Evolutionary conservation across 2,329 filamentous ascomycete species (phyloP), one percentile per base, ranked within the genome.

Genomic region (Fusarium mangiferae): DNA sequence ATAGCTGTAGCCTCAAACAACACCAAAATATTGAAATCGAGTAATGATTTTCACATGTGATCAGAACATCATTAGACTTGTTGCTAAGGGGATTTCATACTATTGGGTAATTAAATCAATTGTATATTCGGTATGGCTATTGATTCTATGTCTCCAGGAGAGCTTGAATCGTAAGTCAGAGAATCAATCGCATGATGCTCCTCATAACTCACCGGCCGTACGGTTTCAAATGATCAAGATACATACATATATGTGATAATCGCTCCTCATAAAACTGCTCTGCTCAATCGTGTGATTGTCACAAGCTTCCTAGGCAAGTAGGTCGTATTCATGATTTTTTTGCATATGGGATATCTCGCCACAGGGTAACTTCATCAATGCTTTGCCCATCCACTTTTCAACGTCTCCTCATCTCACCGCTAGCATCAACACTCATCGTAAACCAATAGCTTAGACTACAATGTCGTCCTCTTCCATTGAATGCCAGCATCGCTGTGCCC

Each of bases 271-370:
- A 33, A 28, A 28, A 33, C 22, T 42, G 14, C 41, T 22, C 38
- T 30, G 33, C 17, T 24, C n/a, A 38, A 51, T 38, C 38, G 62
- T 41, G 36, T 64, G 44, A 62, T 24, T 41, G 20, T 62, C 44
- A 24, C 45, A 20, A n/a, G 39, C 33, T 28, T 15, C 41, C 30
- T 49, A 79, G 44, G 20, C 26, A 28, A 58, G 35, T 54, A 24
- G 35, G 26, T 30, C 17, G 35, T 52, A 52, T 52, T 45, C 30
- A 46, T 24, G 11, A 52, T 18, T 87, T 87, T 87, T 66, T 90
- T n/a, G 20, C 26, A 46, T 41, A 35, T 18, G n/a, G n/a, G 39
- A 48, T 24, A 45, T 36, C 26, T 70, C 30, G 54, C 66, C 66
- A 58, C 46, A 70, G 66, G 66, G 66, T 70, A 70, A 33, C 49